These are phyloP conservation scores for Penicillium crustosum DNA, from an alignment of 2,329 filamentous ascomycete genomes.

Conservation along the genomic window DNA sequence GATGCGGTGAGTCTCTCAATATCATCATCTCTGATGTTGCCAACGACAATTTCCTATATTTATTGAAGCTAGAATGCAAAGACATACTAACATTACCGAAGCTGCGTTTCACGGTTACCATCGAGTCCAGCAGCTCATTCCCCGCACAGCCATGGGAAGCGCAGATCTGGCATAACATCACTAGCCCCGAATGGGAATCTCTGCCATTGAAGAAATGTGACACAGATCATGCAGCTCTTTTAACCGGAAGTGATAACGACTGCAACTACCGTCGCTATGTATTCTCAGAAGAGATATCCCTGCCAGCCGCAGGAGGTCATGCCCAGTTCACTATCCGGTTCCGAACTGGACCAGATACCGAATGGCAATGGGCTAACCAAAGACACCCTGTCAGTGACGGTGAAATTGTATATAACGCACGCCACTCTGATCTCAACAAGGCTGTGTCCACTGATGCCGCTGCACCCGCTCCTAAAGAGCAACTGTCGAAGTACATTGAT, in stretches of 20 bases:
- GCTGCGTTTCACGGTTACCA: constrained; percentile 65
- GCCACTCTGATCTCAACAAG: constrained; percentile 11
- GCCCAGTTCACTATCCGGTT: constrained; percentile 48
- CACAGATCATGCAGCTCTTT: constrained; percentile 29
- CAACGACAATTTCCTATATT: not conserved
- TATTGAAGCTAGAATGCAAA: not conserved
- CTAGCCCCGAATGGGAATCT: constrained; percentile 59
- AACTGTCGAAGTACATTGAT: constrained; percentile 36
- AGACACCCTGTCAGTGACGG: constrained; percentile 42
- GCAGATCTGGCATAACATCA: constrained; percentile 70
- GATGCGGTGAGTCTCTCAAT: constrained; percentile 26
- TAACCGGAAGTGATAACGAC: constrained; percentile 22
- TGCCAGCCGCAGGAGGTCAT: constrained; percentile 31
- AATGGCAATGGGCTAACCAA: constrained; percentile 50
- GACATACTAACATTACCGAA: constrained; percentile 20
- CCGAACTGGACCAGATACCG: constrained; percentile 34
- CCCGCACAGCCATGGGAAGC: constrained; percentile 66
- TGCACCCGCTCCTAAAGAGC: constrained; percentile 13
- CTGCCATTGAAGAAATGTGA: constrained; percentile 52
- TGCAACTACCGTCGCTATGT: constrained; percentile 36
- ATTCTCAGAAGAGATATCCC: constrained; percentile 32
- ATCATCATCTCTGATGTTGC: not conserved
- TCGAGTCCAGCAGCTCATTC: constrained; percentile 62
- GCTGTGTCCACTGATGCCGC: constrained; percentile 7
- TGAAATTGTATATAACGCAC: constrained; percentile 42